phyloP scores from a whole-genome alignment of 176 grass and related monocot species.

The Sorghum bicolor region Sorghum_bicolor_NCBIv3 NC_012871.2:60011001-60011500 shows the following conservation, averaged over 20 bases:
- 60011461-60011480: no score
- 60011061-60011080: slow-evolving; percentile 64
- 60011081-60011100: slow-evolving; percentile 55
- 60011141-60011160: slow-evolving; percentile 40
- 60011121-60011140: slow-evolving; percentile 9
- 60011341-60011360: not conserved
- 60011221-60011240: not conserved
- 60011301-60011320: not conserved
- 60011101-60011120: slow-evolving; percentile 35
- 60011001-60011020: not conserved
- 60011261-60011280: not conserved
- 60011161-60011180: slow-evolving; percentile 10
- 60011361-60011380: no score
- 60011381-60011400: not conserved
- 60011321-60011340: not conserved
- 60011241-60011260: not conserved
- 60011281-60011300: not conserved
- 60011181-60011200: not conserved
- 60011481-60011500: no score
- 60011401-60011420: not conserved
- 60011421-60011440: no score
- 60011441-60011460: no score
- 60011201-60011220: not conserved
- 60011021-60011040: slow-evolving; percentile 57
- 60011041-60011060: slow-evolving; percentile 84